Evolutionary conservation across 345 rosid species (phyloP).

Genomic region (Mallotus nudiflorus): DNA sequence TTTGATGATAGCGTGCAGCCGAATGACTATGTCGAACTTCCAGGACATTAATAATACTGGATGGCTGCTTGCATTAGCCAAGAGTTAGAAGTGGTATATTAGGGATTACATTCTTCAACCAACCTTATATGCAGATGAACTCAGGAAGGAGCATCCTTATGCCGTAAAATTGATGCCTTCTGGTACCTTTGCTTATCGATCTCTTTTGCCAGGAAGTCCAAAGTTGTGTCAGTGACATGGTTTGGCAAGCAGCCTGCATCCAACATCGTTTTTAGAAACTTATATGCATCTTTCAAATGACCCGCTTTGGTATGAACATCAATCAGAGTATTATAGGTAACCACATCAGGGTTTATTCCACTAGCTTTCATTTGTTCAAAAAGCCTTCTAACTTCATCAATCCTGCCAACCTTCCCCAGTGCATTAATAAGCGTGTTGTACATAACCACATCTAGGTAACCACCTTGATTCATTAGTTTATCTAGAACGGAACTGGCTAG

Average conservation of each 20-base stretch:
- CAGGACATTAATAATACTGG: neutral
- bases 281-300: slow-evolving; percentile 69
- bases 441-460: slow-evolving; percentile 83
- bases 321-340: slow-evolving; percentile 80
- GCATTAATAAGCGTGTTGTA: slow-evolving; percentile 86
- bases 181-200: slow-evolving; percentile 64
- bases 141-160: slow-evolving; percentile 27
- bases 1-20: neutral
- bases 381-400: slow-evolving; percentile 65
- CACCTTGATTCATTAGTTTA: slow-evolving; percentile 70
- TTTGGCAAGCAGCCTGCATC: slow-evolving; percentile 78
- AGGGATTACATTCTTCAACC: neutral
- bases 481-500: slow-evolving; percentile 71
- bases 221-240: slow-evolving; percentile 76
- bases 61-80: neutral
- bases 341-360: slow-evolving; percentile 77
- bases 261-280: slow-evolving; percentile 69
- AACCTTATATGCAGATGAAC: neutral
- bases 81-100: too few species aligned
- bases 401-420: slow-evolving; percentile 74
- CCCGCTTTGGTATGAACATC: slow-evolving; percentile 88
- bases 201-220: slow-evolving; percentile 77
- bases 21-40: neutral
- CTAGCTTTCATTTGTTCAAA: slow-evolving; percentile 74
- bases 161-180: slow-evolving; percentile 60